A percentile compares a stretch with the other conserved stretches of the same genome.
Conservation (phyloP, 768 basidiomycete genomes). For the Kondoa subrosea region DNA sequence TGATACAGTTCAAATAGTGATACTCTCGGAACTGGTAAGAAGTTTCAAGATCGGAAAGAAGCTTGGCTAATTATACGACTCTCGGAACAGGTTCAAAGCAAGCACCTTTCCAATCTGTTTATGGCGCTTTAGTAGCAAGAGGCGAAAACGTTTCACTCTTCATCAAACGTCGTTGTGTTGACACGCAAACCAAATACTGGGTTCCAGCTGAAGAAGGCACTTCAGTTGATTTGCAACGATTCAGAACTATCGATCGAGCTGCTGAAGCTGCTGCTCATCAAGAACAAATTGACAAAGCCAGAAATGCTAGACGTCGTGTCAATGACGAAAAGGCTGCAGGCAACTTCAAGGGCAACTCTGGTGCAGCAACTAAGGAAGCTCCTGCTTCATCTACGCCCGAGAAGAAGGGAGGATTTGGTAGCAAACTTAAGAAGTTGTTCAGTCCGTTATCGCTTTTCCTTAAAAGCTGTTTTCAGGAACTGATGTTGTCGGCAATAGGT, state of each 20-base stretch:
- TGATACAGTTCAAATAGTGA: slow-evolving; percentile 1
- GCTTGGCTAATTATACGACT: background rate
- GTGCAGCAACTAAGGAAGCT: background rate
- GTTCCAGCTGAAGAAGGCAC: slow-evolving; percentile 6
- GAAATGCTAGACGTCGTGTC: background rate
- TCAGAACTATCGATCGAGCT: slow-evolving; percentile 1
- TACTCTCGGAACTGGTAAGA: slow-evolving; percentile 1
- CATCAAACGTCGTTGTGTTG: slow-evolving; percentile 6
- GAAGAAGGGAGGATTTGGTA: background rate
- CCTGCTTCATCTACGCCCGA: background rate
- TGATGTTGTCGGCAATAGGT: no score
- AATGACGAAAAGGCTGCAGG: background rate
- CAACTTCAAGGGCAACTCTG: background rate
- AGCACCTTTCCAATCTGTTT: slow-evolving; percentile 6
- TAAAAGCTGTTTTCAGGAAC: no score
- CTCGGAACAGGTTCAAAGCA: slow-evolving; percentile 3
- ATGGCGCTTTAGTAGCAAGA: background rate
- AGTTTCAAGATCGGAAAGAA: background rate
- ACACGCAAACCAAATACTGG: slow-evolving; percentile 11
- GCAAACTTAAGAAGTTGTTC: slow-evolving; percentile 6
- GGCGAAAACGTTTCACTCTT: background rate
- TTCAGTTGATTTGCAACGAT: background rate
- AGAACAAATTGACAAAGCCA: background rate
- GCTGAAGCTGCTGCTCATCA: background rate
- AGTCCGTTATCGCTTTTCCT: no score